Evolutionary conservation across 352 stramenopile species (phyloP).

Genomic region (Pythium sukuiense): DNA sequence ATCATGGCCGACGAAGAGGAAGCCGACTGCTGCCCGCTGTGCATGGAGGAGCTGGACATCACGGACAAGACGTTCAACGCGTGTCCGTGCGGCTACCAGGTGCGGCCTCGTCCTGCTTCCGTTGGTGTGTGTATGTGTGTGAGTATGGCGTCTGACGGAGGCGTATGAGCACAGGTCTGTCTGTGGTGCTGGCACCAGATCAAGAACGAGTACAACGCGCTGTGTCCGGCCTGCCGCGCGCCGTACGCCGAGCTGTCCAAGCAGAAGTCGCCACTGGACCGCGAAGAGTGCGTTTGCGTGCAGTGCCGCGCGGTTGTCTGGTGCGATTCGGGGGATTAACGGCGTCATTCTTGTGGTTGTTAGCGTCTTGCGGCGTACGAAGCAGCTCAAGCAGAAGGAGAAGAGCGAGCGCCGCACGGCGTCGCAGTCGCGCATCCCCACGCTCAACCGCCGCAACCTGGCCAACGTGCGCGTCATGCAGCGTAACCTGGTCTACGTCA

Average conservation of each 20-base stretch:
- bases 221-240: conserved; percentile 97
- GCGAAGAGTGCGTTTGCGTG: conserved; percentile 83
- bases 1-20: conserved; percentile 81
- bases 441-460: conserved; percentile 78
- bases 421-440: conserved; percentile 37
- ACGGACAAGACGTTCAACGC: conserved; percentile 98
- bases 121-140: no score
- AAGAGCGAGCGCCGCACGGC: conserved; percentile 72
- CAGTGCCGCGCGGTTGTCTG: not conserved
- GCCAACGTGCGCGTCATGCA: conserved; percentile 93
- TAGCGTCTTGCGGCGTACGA: conserved; percentile 74
- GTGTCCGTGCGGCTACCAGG: conserved; percentile 98
- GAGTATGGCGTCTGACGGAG: not conserved
- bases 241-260: conserved; percentile 95
- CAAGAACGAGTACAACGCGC: conserved; percentile 97
- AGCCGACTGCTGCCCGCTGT: conserved; percentile 95
- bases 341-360: not conserved
- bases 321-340: not conserved
- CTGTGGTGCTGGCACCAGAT: conserved; percentile 99
- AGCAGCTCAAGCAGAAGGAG: conserved; percentile 85
- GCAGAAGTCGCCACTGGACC: conserved; percentile 92
- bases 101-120: conserved; percentile 24
- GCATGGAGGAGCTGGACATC: conserved; percentile 98
- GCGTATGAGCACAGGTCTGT: conserved; percentile 78
- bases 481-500: conserved; percentile 94